Percentiles rank a stretch among this genome's conserved stretches.
Conservation (phyloP, 192 early-diverging fungal genomes). For the Thoreauomyces humboldtii region DNA sequence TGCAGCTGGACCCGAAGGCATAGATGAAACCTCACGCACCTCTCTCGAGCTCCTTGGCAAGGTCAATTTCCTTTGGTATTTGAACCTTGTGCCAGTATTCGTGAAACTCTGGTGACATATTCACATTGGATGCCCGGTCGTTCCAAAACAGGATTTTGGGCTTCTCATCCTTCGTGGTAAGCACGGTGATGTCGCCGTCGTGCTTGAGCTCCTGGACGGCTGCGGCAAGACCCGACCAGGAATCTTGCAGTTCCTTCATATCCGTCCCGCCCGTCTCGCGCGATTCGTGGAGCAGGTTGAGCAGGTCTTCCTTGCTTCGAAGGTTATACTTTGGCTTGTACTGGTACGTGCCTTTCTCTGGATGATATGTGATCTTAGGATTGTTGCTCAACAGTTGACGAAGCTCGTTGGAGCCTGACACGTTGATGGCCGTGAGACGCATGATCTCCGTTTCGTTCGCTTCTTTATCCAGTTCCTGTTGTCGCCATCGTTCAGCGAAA, state of each 20-base stretch:
- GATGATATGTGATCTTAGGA: constrained; percentile 21
- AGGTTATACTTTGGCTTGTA: constrained; percentile 32
- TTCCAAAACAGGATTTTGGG: constrained; percentile 25
- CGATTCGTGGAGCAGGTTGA: constrained; percentile 5
- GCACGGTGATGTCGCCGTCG: constrained; percentile 18
- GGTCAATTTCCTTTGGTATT: constrained; percentile 70
- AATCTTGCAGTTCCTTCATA: constrained; percentile 23
- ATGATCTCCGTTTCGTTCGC: constrained; percentile 18
- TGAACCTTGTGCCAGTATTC: constrained; percentile 65
- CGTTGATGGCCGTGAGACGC: constrained; percentile 17
- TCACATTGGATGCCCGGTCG: constrained; percentile 17
- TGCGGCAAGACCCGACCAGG: constrained; percentile 16
- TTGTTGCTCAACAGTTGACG: constrained; percentile 21
- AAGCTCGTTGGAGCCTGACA: background rate
- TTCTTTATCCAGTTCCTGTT: background rate
- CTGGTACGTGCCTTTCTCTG: constrained; percentile 14
- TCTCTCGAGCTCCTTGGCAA: constrained; percentile 66
- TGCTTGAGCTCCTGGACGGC: constrained; percentile 21
- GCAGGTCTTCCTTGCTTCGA: constrained; percentile 20
- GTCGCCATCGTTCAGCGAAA: background rate
- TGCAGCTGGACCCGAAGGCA: background rate
- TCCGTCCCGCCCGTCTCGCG: constrained; percentile 18
- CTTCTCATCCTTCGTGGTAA: constrained; percentile 14
- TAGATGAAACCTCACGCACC: constrained; percentile 22
- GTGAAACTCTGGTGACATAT: constrained; percentile 61